phyloP scores from a whole-genome alignment of 1,284 basidiomycete species.

The Apiotrichum sp. region DNA sequence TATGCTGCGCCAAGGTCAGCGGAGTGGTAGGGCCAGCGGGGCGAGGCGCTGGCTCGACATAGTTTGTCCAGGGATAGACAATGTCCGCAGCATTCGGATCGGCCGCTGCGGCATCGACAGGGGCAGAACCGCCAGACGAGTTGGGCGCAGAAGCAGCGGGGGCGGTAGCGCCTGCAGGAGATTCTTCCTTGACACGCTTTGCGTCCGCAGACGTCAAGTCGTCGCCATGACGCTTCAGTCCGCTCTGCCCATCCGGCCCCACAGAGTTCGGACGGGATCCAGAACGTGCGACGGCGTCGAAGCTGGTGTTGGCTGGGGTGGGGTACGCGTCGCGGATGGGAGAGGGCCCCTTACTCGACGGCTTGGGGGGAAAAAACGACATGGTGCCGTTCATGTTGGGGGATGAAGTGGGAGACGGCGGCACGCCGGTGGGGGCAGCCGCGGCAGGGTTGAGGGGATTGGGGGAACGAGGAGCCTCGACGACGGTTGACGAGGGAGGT shows the following conservation, averaged over 20 bases:
- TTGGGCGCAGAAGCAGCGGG: not conserved
- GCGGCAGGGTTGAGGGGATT: slow-evolving; percentile 22
- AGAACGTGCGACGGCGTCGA: slow-evolving; percentile 10
- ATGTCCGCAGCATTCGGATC: slow-evolving; percentile 6
- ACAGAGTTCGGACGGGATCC: not conserved
- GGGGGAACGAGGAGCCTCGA: slow-evolving; percentile 32
- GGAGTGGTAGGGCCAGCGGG: slow-evolving; percentile 39
- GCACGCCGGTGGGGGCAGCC: not conserved
- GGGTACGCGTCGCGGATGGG: slow-evolving; percentile 12
- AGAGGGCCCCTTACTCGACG: not conserved
- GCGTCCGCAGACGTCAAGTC: slow-evolving; percentile 26
- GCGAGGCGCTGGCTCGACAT: slow-evolving; percentile 33
- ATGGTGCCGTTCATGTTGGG: slow-evolving; percentile 1
- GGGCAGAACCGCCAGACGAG: too few relatives aligned
- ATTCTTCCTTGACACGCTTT: slow-evolving; percentile 33
- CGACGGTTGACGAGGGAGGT: slow-evolving; percentile 33
- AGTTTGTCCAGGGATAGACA: slow-evolving; percentile 25
- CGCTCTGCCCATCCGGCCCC: slow-evolving; percentile 1
- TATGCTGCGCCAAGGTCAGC: slow-evolving; percentile 59
- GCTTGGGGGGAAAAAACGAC: slow-evolving; percentile 4
- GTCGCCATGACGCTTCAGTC: slow-evolving; percentile 37
- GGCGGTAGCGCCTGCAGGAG: not conserved
- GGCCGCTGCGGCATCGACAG: not conserved
- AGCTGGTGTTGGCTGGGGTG: slow-evolving; percentile 11
- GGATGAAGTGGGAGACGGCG: not conserved